Base-by-base conservation (phyloP, 768 basidiomycete species). In the Russula virescens region DNA sequence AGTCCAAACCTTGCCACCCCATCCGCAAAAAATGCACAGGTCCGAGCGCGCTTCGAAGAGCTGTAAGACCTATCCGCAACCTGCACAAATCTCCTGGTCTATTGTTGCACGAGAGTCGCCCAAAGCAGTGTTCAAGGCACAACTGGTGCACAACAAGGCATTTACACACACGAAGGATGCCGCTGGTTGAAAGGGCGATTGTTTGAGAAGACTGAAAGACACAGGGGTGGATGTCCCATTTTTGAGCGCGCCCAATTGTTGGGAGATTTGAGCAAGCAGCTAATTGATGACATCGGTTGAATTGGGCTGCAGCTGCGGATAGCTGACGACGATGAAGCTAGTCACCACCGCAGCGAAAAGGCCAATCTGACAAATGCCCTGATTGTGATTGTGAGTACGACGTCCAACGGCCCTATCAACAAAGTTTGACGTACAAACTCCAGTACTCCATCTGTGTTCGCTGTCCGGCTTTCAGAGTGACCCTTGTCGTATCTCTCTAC, bases 261-360 rank as follows among this genome's bases (percentile, higher is more conserved):
- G n/a, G n/a, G n/a, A n/a, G n/a, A n/a, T n/a, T n/a, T n/a, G n/a
- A 13, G 34, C 19, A 16, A 66, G 64, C 26, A 66, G 38, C 9
- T 40, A 45, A 25, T 57, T 55, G 38, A 64, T 49, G 34, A 43
- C n/a, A n/a, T 60, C 47, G 35, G 14, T 48, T 13, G 63, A 25
- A 43, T 66, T 61, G n/a, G 60, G 58, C 45, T 66, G 64, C 25
- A 70, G 42, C 18, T 43, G n/a, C 35, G 60, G 60, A 43, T 65
- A 68, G 26, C 69, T 64, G 55, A 64, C 59, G n/a, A 70, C 43
- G 46, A 67, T 51, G 34, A 71, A 69, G 3, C 64, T 38, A 5
- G 69, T 67, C n/a, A 69, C 47, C 16, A 63, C 62, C 2, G 68
- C 69, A n/a, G 68, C 67, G 64, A 70, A 70, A 19, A 70, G 62